Evolutionary conservation across 2,329 filamentous ascomycete genomes (phyloP), one percentile per base, ranked within the genome.

Genomic region (Diaporthe velutina): DNA sequence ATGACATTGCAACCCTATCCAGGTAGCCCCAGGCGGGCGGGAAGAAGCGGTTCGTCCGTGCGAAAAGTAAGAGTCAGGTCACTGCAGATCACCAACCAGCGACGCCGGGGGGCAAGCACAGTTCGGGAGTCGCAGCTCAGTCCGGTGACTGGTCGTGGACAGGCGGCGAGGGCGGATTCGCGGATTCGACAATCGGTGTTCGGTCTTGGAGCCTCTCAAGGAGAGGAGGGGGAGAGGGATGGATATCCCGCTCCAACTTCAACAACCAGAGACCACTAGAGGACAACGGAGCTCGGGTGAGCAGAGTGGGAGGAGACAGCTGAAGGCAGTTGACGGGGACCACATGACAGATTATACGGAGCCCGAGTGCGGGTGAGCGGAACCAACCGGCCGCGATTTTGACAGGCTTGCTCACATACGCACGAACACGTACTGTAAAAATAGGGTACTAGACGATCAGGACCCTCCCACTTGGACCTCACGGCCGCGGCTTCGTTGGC

Each of bases 301-400:
- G 64, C 64, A 67, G 33, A 67, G 64, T 52, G 64, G 61, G 64
- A 67, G 64, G 64, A 67, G 64, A 35, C 45, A 67, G 64, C 64
- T 67, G 30, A 35, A 67, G 45, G 33, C 45, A 38, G 33, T 50
- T 13, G 30, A n/a, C 38, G 33, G 45, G 64, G 64, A 50, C 45
- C 64, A 67, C 64, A 52, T 67, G 64, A 67, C 64, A 67, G 64
- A 67, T 52, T 67, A 67, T 67, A 67, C 64, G 64, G 64, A 67
- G 30, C 30, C 45, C 45, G 45, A 67, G 45, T 10, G 30, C 13
- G 64, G 64, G 45, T 38, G 64, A 40, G 45, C 45, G 64, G 64
- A 67, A 67, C 45, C 64, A 52, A 28, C 64, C 45, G 64, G 64
- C 64, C 64, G 64, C 64, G 52, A 52, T 38, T 2, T 52, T 38